These are phyloP conservation scores for Termitomyces sp. DNA, from an alignment of 768 basidiomycete species.

Conservation along the genomic window DNA sequence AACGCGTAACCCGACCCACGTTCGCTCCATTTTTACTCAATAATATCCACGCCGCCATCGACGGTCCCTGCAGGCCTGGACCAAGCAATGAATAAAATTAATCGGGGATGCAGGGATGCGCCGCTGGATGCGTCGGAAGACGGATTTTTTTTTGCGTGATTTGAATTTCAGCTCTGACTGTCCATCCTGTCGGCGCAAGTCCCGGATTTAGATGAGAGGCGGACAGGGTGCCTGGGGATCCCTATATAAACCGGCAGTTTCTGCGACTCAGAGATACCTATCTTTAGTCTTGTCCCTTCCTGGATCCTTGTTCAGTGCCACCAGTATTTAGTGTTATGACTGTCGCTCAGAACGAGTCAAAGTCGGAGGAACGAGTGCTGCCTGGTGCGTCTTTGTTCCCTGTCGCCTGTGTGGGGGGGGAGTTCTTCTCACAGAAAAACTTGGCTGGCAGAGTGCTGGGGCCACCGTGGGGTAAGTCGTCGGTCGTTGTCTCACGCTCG, in stretches of 20 bases:
- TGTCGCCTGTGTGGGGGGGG: too few species aligned
- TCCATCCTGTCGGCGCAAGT: not conserved
- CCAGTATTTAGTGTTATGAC: conserved; percentile 4
- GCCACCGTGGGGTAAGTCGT: conserved; percentile 41
- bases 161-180: too few species aligned
- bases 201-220: not conserved
- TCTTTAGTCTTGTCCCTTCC: not conserved
- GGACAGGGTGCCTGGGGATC: not conserved
- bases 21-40: not conserved
- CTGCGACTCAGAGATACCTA: not conserved
- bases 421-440: not conserved
- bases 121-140: not conserved
- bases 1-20: not conserved
- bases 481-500: conserved; percentile 5
- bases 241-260: not conserved
- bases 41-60: not conserved
- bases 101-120: not conserved
- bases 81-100: not conserved
- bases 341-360: not conserved
- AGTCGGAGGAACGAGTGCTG: conserved; percentile 12
- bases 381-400: conserved; percentile 21
- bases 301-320: not conserved
- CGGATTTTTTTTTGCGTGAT: too few species aligned
- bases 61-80: not conserved
- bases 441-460: conserved; percentile 58